Conservation (phyloP, 2,329 filamentous ascomycete species). For the Apiospora sp. region DNA sequence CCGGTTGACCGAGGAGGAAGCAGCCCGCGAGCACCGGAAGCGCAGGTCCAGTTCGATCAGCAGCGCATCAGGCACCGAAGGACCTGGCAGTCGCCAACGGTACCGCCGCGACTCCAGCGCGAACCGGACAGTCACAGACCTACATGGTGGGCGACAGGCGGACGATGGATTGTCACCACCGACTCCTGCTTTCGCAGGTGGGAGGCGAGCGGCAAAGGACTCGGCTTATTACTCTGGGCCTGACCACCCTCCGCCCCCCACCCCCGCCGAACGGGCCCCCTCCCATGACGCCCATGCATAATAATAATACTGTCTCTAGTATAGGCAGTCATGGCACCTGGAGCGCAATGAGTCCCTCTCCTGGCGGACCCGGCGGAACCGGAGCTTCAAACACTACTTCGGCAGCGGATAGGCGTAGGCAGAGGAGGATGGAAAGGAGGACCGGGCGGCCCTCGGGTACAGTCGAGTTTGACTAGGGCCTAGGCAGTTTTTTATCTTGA, state of each 20-base stretch:
- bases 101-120: conserved; percentile 64
- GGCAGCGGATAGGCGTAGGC: conserved; percentile 60
- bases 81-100: conserved; percentile 51
- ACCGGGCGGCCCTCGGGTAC: conserved; percentile 44
- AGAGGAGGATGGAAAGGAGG: conserved; percentile 63
- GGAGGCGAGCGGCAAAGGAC: conserved; percentile 60
- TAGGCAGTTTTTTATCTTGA: conserved; percentile 3
- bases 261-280: conserved; percentile 35
- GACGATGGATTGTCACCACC: conserved; percentile 58
- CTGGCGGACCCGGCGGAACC: conserved; percentile 50
- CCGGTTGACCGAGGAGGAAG: conserved; percentile 67
- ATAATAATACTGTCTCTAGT: conserved; percentile 54
- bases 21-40: conserved; percentile 50
- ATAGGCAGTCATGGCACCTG: conserved; percentile 60
- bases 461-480: conserved; percentile 34
- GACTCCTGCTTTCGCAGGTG: conserved; percentile 63
- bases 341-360: conserved; percentile 60
- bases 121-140: conserved; percentile 50
- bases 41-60: conserved; percentile 60
- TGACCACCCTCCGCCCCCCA: conserved; percentile 34
- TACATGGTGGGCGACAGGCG: conserved; percentile 55
- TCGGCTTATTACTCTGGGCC: conserved; percentile 68
- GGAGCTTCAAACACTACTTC: conserved; percentile 49
- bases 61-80: conserved; percentile 65
- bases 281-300: conserved; percentile 27